Base-by-base conservation (phyloP, 495 filamentous ascomycete genomes). In the Stereocaulon alpinum region DNA sequence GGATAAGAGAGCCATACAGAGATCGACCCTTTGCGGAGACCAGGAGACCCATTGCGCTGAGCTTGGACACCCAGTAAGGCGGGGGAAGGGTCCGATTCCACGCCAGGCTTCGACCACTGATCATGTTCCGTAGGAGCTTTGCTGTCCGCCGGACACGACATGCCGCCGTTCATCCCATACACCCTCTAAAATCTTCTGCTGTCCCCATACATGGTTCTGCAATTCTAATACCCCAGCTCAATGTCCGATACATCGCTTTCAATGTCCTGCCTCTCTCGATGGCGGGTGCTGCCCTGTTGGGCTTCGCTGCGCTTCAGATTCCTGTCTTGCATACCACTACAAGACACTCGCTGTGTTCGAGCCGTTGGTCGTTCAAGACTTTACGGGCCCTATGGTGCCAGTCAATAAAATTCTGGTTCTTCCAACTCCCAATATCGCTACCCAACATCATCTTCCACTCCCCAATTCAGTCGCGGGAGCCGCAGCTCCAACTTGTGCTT, bases 251-350 rank as follows among this genome's bases (percentile, higher is more conserved):
- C 54, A 53, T 24, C 61, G 17, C 4, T 58, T 58, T 30, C 29
- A 47, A 41, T 74, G 73, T 57, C 61, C 73, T 24, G 63, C 66
- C 1, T 63, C 55, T 29, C 55, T 72, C 2, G 68, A 67, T 11
- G 74, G 74, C 27, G 74, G 70, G 3, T 75, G 73, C 62, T 75
- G 73, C 53, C 67, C 69, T 9, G 67, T 52, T 29, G 73, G 69
- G 40, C 69, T 64, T 27, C 41, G 59, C 44, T 75, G 71, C 53
- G 66, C 56, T 17, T 57, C 63, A 7, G 55, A 32, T 41, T 52
- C 50, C 9, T 69, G 67, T 48, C 61, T 66, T 17, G 53, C 58
- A 56, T 61, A 61, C 53, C 27, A 20, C 10, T 58, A 58, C 41
- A 64, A 57, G 29, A 58, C 53, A 5, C 32, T 58, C 15, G 61